A percentile compares a stretch with the other conserved stretches of the same genome.
Evolutionary conservation across 2,329 filamentous ascomycete genomes (phyloP).

Genomic region (Penicillium sp.): DNA sequence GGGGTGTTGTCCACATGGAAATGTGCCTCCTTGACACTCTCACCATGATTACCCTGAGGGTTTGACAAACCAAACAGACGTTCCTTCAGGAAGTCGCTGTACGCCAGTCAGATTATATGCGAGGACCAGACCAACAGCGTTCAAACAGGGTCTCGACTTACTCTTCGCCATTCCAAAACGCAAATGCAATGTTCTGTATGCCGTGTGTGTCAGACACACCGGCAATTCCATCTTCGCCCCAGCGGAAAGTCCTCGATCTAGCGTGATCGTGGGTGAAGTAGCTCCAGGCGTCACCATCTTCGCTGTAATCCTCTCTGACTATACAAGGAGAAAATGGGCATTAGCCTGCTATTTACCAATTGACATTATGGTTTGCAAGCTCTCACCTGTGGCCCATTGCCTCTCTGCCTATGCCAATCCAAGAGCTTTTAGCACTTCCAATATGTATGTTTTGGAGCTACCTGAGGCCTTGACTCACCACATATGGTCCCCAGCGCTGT

Average conservation of each 20-base stretch:
- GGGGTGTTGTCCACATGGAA: constrained; percentile 96
- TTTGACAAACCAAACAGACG: constrained; percentile 93
- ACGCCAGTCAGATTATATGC: not conserved
- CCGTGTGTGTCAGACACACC: constrained; percentile 93
- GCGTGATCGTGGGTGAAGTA: constrained; percentile 94
- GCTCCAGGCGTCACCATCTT: constrained; percentile 90
- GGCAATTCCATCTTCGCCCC: constrained; percentile 96
- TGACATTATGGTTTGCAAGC: not conserved
- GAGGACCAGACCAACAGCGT: not conserved
- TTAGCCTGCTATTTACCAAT: constrained; percentile 15
- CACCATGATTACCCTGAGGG: constrained; percentile 94
- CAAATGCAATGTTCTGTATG: constrained; percentile 86
- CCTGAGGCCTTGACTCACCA: constrained; percentile 35
- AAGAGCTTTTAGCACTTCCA: not conserved
- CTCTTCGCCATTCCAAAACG: constrained; percentile 98
- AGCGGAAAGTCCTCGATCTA: constrained; percentile 81
- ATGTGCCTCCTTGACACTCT: constrained; percentile 94
- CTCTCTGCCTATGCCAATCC: constrained; percentile 60
- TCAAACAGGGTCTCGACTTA: constrained; percentile 43
- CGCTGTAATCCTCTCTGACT: constrained; percentile 91
- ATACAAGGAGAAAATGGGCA: constrained; percentile 21
- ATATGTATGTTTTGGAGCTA: not conserved
- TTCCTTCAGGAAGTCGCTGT: constrained; percentile 87
- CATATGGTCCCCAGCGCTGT: constrained; percentile 75
- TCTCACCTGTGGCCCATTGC: constrained; percentile 84